These are phyloP conservation scores for Trifolium pratense DNA, from an alignment of 306 rosid species.

Conservation along the genomic window DNA sequence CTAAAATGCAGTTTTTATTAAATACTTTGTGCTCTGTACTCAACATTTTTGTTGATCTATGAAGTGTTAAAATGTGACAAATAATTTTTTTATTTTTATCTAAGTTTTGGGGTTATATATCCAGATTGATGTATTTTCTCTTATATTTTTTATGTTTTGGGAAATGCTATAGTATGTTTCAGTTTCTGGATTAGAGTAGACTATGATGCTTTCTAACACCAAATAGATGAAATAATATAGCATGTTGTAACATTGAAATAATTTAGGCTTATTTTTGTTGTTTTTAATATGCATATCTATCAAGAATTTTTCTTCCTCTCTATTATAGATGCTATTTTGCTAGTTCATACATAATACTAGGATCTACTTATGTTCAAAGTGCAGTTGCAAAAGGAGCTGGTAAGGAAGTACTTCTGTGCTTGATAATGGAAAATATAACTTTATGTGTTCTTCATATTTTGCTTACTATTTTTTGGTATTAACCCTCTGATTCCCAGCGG, in stretches of 20 bases:
- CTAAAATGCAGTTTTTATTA: neutral
- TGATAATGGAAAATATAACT: neutral
- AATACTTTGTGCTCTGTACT: neutral
- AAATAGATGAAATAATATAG: neutral
- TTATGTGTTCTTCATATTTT: neutral
- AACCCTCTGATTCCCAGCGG: too few relatives aligned
- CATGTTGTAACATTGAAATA: too few relatives aligned
- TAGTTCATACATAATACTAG: neutral
- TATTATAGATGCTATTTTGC: too few relatives aligned
- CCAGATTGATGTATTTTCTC: conserved; percentile 6
- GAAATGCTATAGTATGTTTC: conserved; percentile 3
- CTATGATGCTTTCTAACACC: neutral
- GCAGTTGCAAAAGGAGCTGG: conserved; percentile 94
- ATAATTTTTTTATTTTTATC: conserved; percentile 1
- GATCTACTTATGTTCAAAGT: conserved; percentile 54
- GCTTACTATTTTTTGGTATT: too few relatives aligned
- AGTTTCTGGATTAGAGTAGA: neutral
- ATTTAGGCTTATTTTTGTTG: neutral
- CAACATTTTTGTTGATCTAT: neutral
- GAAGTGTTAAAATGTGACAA: conserved; percentile 8
- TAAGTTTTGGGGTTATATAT: too few relatives aligned
- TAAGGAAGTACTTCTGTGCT: conserved; percentile 48
- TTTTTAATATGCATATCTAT: neutral
- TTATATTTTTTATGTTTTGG: neutral
- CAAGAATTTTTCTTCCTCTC: neutral